These are phyloP conservation scores for Nematodospora valgi DNA, from an alignment of 805 yeast species.

Conservation along the genomic window DNA sequence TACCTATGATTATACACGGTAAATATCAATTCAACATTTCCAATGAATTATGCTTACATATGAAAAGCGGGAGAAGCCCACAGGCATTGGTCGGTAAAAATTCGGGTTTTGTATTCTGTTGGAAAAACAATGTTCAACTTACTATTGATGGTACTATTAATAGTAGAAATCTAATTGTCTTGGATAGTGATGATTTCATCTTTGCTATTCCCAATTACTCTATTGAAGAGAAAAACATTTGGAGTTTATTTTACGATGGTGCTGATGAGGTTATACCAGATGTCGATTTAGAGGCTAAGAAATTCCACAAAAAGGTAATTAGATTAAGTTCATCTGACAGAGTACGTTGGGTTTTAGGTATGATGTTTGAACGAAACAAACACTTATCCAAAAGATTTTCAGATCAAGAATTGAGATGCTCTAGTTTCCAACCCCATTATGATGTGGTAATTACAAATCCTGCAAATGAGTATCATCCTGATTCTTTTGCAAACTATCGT, in stretches of 20 bases:
- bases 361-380: constrained; percentile 64
- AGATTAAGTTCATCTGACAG: constrained; percentile 55
- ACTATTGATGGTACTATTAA: constrained; percentile 48
- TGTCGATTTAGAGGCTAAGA: constrained; percentile 25
- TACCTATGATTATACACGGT: constrained; percentile 55
- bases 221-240: constrained; percentile 26
- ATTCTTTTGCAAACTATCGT: constrained; percentile 77
- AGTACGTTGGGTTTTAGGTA: constrained; percentile 77
- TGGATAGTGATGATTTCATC: constrained; percentile 54
- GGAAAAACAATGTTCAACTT: constrained; percentile 54
- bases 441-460: constrained; percentile 63
- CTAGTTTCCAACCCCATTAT: constrained; percentile 58
- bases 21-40: constrained; percentile 44
- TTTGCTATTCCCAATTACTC: constrained; percentile 55
- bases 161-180: constrained; percentile 47
- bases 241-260: constrained; percentile 36
- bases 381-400: constrained; percentile 28
- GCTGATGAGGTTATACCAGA: constrained; percentile 16
- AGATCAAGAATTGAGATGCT: constrained; percentile 40
- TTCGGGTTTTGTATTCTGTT: constrained; percentile 63
- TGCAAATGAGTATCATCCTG: constrained; percentile 53
- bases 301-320: constrained; percentile 44
- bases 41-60: constrained; percentile 56
- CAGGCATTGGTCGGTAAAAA: constrained; percentile 54
- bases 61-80: constrained; percentile 60